phyloP scores from a whole-genome alignment of 2,329 filamentous ascomycete genomes.

The Juglanconis oblonga region DNA sequence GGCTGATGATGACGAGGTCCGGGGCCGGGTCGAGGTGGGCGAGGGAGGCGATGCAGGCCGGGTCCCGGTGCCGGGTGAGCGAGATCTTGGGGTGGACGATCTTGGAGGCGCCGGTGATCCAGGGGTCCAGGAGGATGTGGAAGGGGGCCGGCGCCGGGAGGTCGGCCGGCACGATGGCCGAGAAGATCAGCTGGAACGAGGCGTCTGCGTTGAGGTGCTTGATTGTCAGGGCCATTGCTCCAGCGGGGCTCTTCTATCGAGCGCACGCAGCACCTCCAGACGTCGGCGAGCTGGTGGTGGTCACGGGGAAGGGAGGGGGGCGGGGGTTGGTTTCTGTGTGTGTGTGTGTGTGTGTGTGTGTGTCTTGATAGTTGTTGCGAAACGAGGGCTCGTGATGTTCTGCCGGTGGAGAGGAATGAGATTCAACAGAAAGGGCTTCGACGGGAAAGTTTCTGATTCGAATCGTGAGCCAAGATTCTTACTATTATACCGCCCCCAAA shows the following conservation, averaged over 20 bases:
- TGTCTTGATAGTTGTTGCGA: no score
- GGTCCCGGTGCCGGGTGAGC: constrained; percentile 51
- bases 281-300: background rate
- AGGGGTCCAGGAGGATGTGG: constrained; percentile 70
- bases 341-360: no score
- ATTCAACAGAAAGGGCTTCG: no score
- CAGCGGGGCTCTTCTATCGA: no score
- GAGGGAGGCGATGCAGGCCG: constrained; percentile 54
- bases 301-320: constrained; percentile 3
- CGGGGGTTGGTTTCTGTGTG: no score
- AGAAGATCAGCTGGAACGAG: constrained; percentile 63
- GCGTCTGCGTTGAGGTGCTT: constrained; percentile 64
- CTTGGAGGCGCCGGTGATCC: constrained; percentile 60
- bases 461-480: no score
- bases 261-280: background rate
- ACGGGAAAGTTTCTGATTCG: no score
- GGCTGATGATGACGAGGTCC: constrained; percentile 46
- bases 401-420: no score
- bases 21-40: constrained; percentile 38
- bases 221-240: constrained; percentile 61
- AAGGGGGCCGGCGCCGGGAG: constrained; percentile 48
- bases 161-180: constrained; percentile 45
- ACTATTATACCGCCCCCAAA: no score
- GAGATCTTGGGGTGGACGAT: constrained; percentile 62
- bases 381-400: no score